Evolutionary conservation across 2,329 filamentous ascomycete genomes (phyloP).

Genomic region (Aspergillus pseudoterreus): DNA sequence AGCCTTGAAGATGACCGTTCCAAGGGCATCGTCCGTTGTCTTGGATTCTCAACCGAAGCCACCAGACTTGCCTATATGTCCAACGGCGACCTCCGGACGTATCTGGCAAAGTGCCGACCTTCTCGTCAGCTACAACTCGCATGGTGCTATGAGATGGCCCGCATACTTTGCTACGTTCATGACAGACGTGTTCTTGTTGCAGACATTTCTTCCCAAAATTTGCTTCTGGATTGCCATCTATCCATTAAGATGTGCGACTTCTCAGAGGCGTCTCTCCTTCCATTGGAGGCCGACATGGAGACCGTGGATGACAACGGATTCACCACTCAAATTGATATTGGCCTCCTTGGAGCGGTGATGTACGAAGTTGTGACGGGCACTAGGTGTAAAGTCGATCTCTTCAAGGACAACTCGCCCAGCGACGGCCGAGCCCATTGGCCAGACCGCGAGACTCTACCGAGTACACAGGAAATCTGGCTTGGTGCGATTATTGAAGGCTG

Average conservation of each 20-base stretch:
- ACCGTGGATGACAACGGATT: slow-evolving; percentile 24
- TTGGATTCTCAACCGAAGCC: slow-evolving; percentile 11
- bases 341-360: slow-evolving; percentile 27
- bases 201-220: slow-evolving; percentile 27
- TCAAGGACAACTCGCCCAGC: slow-evolving; percentile 3
- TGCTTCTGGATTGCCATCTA: slow-evolving; percentile 24
- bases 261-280: slow-evolving; percentile 21
- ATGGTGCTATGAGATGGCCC: slow-evolving; percentile 24
- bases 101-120: slow-evolving; percentile 16
- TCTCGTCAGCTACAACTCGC: slow-evolving; percentile 17
- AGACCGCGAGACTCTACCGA: slow-evolving; percentile 18
- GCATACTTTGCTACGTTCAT: slow-evolving; percentile 23
- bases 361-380: slow-evolving; percentile 24
- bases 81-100: slow-evolving; percentile 24
- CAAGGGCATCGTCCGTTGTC: slow-evolving; percentile 17
- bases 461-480: slow-evolving; percentile 23
- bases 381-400: slow-evolving; percentile 23
- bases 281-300: slow-evolving; percentile 22
- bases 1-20: slow-evolving; percentile 5
- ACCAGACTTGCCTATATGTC: slow-evolving; percentile 20
- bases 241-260: slow-evolving; percentile 29
- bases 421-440: slow-evolving; percentile 17
- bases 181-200: slow-evolving; percentile 23
- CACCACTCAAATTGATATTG: slow-evolving; percentile 27
- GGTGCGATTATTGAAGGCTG: slow-evolving; percentile 24